Base-by-base conservation (phyloP, 352 stramenopile genomes). In the Globisporangium okanoganense region DNA sequence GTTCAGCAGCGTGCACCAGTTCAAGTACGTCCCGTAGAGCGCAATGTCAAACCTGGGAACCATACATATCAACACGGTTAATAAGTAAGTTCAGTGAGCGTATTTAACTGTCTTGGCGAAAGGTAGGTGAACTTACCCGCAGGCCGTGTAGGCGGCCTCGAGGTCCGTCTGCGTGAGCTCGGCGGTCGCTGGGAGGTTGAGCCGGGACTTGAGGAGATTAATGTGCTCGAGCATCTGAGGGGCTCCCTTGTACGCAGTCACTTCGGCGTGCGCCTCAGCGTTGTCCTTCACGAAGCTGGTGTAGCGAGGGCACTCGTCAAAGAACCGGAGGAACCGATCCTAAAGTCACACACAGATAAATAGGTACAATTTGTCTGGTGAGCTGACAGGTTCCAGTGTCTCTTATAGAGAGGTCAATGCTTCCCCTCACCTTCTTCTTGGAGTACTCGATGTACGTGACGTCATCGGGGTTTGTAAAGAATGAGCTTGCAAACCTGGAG, bases 281-380 rank as follows among this genome's bases (percentile, higher is more conserved):
- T 89, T 88, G 0, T 71, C 61, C 31, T 71, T 73, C n/a, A 91
- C 71, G 1, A 85, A 69, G 22, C 55, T 60, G 27, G 72, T 65
- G 56, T 88, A 91, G 13, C 73, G 72, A 7, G 71, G 57, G 27
- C 82, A 91, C 20, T 71, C 56, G 41, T 88, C 82, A 61, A 81
- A 89, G 63, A 87, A 89, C 0, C 82, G 72, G 27, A 88, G 61
- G 0, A 87, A 57, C 5, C 58, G 38, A 40, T 88, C 79, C 75
- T 86, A 4, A n/a, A n/a, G 41, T 3, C 0, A 44, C 14, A 31
- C 0, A 44, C 14, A 31, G 0, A 35, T 14, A 45, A 52, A 33
- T 14, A 61, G 24, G 4, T 48, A 20, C 29, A 48, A n/a, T n/a
- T n/a, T n/a, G n/a, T n/a, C n/a, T n/a, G n/a, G 7, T 16, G 10